Evolutionary conservation across 805 yeast species (phyloP), one percentile per base, ranked within the genome.

Genomic region (Zygotorulaspora chibaensis): DNA sequence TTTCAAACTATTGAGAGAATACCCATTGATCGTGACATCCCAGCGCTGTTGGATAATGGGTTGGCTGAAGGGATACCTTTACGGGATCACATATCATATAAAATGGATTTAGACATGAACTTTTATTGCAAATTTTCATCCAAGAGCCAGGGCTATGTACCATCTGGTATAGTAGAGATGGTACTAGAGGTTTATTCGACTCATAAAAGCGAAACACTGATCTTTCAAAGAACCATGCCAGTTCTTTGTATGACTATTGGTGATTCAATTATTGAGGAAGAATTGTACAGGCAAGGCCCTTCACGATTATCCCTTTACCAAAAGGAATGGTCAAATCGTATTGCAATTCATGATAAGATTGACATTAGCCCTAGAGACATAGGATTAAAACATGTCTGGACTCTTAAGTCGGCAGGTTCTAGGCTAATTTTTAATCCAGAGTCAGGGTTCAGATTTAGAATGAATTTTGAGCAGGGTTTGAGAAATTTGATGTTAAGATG

Each of bases 401-500:
- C 34, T 15, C 42, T 37, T 12, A 33, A 12, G 26, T 40, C 30
- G 31, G 40, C n/a, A 35, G 38, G 28, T 15, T 43, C 47, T 10
- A 41, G 40, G 15, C 18, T 59, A n/a, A 45, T 58, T 12, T 45
- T 61, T 11, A 47, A 42, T 3, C 54, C 60, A 7, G 51, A 53
- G 4, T 61, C 66, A 1, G 46, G 42, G 6, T 31, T 59, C 8
- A 52, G 40, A 10, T 53, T 59, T 13, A 53, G 61, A 38, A 54
- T 59, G 54, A 53, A 51, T 42, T 61, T 60, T 33, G 46, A 51
- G 5, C 63, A 62, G 40, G 66, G 61, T 11, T 35, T 62, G 40
- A 52, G 66, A 40, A 61, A 63, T 42, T 45, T 61, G 11, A 63
- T 63, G 67, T 38, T 59, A 20, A 52, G 59, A 26, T 52, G 56